Conservation (phyloP, 148 eudicot species). For the Cornus kousa region DNA sequence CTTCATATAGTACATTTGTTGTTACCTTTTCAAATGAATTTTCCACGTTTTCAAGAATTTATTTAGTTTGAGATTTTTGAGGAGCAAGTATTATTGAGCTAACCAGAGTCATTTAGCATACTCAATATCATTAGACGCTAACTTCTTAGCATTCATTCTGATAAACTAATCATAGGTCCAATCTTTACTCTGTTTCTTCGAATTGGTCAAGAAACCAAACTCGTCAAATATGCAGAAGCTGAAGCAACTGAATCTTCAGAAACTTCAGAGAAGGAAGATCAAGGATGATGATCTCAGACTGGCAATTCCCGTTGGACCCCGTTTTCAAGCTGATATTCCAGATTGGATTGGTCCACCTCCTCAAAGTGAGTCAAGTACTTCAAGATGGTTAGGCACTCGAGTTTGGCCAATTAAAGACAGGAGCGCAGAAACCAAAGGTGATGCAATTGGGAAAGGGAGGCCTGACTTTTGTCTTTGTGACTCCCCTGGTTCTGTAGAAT, state of each 20-base stretch:
- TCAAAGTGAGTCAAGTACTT: slow-evolving; percentile 19
- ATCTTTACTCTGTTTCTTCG: background rate
- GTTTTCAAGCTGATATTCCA: slow-evolving; percentile 63
- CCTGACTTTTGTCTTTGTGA: slow-evolving; percentile 49
- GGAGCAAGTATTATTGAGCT: background rate
- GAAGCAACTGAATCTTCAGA: slow-evolving; percentile 30
- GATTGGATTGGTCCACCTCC: slow-evolving; percentile 44
- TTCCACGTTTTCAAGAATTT: background rate
- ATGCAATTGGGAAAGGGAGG: slow-evolving; percentile 61
- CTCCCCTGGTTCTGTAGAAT: slow-evolving; percentile 49
- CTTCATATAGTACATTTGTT: background rate
- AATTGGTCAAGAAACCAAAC: slow-evolving; percentile 3
- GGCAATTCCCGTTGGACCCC: slow-evolving; percentile 71
- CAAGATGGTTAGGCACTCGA: slow-evolving; percentile 54
- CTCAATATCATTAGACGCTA: background rate
- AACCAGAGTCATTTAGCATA: background rate
- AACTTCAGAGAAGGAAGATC: slow-evolving; percentile 28
- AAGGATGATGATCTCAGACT: slow-evolving; percentile 23
- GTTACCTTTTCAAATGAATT: background rate
- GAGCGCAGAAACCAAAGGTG: slow-evolving; percentile 6
- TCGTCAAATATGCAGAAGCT: slow-evolving; percentile 44
- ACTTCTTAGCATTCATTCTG: background rate
- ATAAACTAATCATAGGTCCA: background rate
- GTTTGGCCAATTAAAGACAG: slow-evolving; percentile 45
- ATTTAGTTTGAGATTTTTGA: too few species aligned